Percentiles rank a stretch among this genome's conserved stretches.
Evolutionary conservation across 805 yeast species (phyloP).

Genomic region (Candida loeiensis): DNA sequence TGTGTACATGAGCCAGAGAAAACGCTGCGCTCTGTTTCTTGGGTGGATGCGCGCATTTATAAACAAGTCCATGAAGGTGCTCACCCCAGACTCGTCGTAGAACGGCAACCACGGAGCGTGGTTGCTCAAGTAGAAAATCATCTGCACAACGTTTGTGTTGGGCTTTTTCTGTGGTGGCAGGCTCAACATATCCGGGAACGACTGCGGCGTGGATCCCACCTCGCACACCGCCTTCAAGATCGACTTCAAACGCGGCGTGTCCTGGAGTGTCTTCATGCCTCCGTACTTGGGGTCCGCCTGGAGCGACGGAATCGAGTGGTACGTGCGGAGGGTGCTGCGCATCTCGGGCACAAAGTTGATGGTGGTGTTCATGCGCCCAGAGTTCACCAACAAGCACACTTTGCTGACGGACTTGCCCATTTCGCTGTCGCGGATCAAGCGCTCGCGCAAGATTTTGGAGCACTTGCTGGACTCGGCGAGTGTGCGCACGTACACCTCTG

Average conservation of each 20-base stretch:
- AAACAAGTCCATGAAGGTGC: constrained; percentile 70
- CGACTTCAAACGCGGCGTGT: constrained; percentile 89
- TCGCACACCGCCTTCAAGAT: constrained; percentile 87
- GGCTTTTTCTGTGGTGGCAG: constrained; percentile 32
- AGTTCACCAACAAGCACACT: constrained; percentile 81
- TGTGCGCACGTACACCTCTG: constrained; percentile 78
- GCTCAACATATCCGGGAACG: constrained; percentile 44
- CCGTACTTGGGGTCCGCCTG: constrained; percentile 61
- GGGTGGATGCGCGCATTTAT: constrained; percentile 61
- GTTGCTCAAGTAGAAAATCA: constrained; percentile 71
- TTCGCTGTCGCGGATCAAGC: constrained; percentile 59
- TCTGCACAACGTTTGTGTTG: constrained; percentile 63
- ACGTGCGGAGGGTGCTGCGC: constrained; percentile 90
- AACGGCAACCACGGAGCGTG: constrained; percentile 47
- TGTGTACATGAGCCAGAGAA: constrained; percentile 80
- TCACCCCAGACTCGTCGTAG: constrained; percentile 15
- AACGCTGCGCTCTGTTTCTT: constrained; percentile 60
- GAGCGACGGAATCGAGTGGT: constrained; percentile 87
- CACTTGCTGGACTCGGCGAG: constrained; percentile 80
- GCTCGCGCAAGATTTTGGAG: constrained; percentile 77
- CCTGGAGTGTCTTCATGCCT: constrained; percentile 73
- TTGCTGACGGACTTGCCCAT: constrained; percentile 70
- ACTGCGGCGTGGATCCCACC: constrained; percentile 46
- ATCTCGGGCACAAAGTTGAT: constrained; percentile 92
- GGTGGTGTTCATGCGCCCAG: constrained; percentile 93